A percentile compares a stretch with the other conserved stretches of the same genome.
Evolutionary conservation across 257 asterid species (phyloP).

Genomic region (Solanum piurae): DNA sequence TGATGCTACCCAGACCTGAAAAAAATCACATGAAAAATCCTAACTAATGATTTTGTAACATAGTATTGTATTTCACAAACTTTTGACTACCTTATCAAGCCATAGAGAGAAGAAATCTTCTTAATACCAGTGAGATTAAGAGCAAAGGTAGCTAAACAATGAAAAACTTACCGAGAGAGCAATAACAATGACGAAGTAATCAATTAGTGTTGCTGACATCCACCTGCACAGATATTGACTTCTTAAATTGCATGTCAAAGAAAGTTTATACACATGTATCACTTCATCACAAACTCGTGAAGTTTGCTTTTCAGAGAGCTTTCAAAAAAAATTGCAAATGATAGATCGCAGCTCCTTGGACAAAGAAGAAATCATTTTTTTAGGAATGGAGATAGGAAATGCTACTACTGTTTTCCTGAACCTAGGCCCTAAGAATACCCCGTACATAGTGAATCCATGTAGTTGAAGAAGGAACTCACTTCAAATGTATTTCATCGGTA

Average conservation of each 20-base stretch:
- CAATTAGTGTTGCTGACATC: slow-evolving; percentile 33
- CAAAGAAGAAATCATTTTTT: background rate
- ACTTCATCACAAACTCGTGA: background rate
- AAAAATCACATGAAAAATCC: background rate
- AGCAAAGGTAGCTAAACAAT: background rate
- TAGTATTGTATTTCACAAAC: background rate
- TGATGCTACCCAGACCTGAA: slow-evolving; percentile 73
- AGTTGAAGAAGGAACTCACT: background rate
- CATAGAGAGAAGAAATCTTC: background rate
- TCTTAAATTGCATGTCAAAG: background rate
- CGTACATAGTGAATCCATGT: background rate
- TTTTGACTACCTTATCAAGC: background rate
- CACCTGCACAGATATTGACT: slow-evolving; percentile 43
- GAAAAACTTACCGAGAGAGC: slow-evolving; percentile 47
- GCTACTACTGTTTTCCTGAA: background rate
- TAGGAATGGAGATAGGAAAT: background rate
- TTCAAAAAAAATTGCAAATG: background rate
- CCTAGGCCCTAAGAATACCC: too few species aligned
- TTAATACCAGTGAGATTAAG: background rate
- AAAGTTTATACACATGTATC: background rate
- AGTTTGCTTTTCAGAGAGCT: background rate
- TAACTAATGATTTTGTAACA: background rate
- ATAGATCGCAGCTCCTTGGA: background rate
- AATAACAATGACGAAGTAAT: too few species aligned
- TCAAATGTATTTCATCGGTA: background rate